phyloP scores from a whole-genome alignment of 176 grass and related monocot genomes.

The Oryza coarctata region DNA sequence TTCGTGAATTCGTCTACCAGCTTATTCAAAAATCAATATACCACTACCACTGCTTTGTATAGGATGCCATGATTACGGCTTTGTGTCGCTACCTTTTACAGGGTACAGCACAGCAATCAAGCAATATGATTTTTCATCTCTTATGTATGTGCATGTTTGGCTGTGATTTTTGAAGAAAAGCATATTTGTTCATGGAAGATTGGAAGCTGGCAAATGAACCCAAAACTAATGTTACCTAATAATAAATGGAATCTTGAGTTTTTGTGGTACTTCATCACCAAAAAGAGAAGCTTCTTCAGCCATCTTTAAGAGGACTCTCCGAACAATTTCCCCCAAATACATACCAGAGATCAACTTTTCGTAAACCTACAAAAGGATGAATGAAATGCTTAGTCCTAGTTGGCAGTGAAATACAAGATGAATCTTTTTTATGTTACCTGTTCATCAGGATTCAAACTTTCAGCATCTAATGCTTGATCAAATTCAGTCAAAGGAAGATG shows the following conservation, averaged over 20 bases:
- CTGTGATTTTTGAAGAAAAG: not conserved
- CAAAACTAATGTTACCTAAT: conserved; percentile 36
- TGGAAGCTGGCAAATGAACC: conserved; percentile 1
- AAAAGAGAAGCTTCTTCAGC: conserved; percentile 62
- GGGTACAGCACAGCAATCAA: not conserved
- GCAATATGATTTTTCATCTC: not conserved
- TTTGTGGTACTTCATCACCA: conserved; percentile 47
- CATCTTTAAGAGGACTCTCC: conserved; percentile 68
- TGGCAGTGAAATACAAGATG: not conserved
- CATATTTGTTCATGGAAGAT: not conserved
- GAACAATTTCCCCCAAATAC: conserved; percentile 83
- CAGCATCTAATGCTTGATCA: conserved; percentile 61
- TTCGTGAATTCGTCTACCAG: not conserved
- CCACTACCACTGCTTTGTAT: not conserved
- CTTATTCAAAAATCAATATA: not conserved
- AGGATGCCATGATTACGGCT: not conserved
- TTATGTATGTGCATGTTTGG: not conserved
- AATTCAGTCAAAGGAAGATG: conserved; percentile 78
- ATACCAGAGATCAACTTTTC: conserved; percentile 92
- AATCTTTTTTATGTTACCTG: conserved; percentile 46
- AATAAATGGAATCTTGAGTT: conserved; percentile 60
- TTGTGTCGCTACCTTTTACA: not conserved
- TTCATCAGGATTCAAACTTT: conserved; percentile 85
- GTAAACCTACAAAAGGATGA: conserved; percentile 51
- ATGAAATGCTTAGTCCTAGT: not conserved